Base-by-base conservation (phyloP, 441 rosid genomes). In the Gossypium trilobum region DNA sequence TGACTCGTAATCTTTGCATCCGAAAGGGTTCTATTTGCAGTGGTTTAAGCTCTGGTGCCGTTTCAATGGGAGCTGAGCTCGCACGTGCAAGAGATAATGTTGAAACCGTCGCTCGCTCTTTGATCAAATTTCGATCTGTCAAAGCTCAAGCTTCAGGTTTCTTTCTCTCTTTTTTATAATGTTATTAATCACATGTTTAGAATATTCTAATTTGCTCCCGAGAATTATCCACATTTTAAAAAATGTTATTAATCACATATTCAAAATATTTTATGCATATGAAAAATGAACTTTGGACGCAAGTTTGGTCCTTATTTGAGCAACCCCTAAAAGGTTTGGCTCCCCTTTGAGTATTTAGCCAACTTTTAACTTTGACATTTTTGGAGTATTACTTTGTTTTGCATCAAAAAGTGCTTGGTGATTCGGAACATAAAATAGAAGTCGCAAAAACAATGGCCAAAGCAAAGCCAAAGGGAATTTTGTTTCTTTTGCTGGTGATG, bases 101-200 rank as follows among this genome's bases (percentile, higher is more conserved):
- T 31, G 78, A 76, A 16, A 76, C 61, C 16, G 74, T 79, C 67
- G 77, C 82, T 74, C 67, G 73, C 65, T 81, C 84, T 27, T 77
- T 91, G 17, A 76, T 81, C 66, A 87, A 89, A 85, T 70, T 91
- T 69, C 89, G 93, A 77, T 86, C 95, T 2, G 74, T 88, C 71
- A 88, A 79, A 78, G 87, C 88, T 56, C 87, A 87, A 1, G 83
- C 91, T 58, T 84, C 91, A 55, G 97, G 98, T 92, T 71, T 73
- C 87, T 80, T 42, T 71, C 61, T 17, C n/a, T 56, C 0, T 13
- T 14, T 57, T 23, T 14, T 59, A 59, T 17, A 59, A 29, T 11
- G 11, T 54, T 6, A 17, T 54, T 19, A 19, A 7, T 54, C 23
- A 54, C 33, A 23, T 57, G 4, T 57, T 57, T 11, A 57, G 14